Conservation (phyloP, 108 stramenopile genomes). For the Schizochytrium sp. region DNA sequence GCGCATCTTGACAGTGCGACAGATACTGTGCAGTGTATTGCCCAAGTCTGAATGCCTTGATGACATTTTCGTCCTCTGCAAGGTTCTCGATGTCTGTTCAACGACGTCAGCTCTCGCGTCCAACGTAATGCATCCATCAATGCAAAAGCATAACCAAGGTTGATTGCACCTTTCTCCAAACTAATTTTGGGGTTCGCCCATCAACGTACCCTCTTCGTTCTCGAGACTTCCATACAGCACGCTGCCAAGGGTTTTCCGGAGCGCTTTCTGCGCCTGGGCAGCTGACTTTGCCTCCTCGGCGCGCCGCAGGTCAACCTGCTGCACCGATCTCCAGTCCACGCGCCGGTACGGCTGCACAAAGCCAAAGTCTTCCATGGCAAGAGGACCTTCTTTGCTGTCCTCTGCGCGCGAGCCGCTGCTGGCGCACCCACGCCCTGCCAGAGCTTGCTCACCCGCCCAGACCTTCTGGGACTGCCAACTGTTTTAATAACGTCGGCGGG, state of each 20-base stretch:
- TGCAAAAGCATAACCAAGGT: too few species aligned
- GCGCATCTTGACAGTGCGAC: neutral
- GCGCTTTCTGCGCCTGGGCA: neutral
- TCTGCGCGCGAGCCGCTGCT: too few species aligned
- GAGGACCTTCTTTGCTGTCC: too few species aligned
- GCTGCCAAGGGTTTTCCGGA: neutral
- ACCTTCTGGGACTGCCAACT: too few species aligned
- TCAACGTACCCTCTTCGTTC: neutral
- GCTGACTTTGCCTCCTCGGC: neutral
- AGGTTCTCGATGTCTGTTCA: neutral
- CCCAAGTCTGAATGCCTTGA: neutral
- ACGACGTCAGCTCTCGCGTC: too few species aligned
- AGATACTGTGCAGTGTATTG: neutral
- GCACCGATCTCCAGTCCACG: neutral
- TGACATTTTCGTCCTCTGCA: too few species aligned
- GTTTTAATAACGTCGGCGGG: too few species aligned
- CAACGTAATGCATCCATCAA: too few species aligned
- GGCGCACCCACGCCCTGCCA: too few species aligned
- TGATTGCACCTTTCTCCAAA: too few species aligned
- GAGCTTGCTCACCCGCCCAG: too few species aligned
- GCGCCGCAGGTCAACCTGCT: neutral
- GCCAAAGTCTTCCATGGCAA: neutral
- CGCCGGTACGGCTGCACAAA: neutral
- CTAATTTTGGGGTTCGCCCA: too few species aligned
- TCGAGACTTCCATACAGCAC: neutral